Conservation (phyloP, 2,329 filamentous ascomycete species). For the Lasiodiplodia sp. region DNA sequence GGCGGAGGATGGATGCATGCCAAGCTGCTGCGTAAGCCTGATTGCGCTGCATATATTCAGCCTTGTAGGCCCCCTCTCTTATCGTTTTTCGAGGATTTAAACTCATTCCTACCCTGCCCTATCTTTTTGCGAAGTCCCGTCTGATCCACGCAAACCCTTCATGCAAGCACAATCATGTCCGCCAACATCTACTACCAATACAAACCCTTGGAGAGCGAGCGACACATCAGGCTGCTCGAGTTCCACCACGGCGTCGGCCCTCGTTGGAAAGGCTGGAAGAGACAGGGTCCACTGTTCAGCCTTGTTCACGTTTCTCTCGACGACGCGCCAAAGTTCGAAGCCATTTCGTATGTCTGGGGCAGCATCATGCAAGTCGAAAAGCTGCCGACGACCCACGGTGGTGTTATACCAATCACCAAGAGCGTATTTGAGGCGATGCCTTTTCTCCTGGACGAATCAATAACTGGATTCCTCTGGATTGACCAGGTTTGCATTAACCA, state of each 20-base stretch:
- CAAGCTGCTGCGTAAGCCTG: constrained; percentile 3
- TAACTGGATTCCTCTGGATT: constrained; percentile 27
- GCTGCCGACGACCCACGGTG: constrained; percentile 12
- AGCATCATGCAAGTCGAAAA: constrained; percentile 8
- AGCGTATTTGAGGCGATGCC: constrained; percentile 11
- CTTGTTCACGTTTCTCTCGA: constrained; percentile 3
- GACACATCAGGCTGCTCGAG: background rate
- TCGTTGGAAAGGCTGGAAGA: background rate
- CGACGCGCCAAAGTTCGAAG: constrained; percentile 14
- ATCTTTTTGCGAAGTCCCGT: background rate
- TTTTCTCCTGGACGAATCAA: constrained; percentile 20
- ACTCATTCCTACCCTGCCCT: background rate
- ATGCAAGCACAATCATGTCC: background rate
- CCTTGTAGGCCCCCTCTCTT: background rate
- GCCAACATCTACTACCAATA: background rate
- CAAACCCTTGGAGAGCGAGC: background rate
- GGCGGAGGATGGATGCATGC: background rate
- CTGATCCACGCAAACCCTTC: background rate
- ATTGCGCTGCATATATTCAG: background rate
- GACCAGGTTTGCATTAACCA: constrained; percentile 33
- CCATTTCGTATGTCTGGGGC: constrained; percentile 33
- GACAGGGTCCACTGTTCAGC: background rate
- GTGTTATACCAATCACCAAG: constrained; percentile 21
- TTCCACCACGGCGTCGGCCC: background rate
- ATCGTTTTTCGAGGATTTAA: too few relatives aligned